phyloP scores from a whole-genome alignment of 23 red algal genomes.

The Gracilaria vermiculophylla region DNA sequence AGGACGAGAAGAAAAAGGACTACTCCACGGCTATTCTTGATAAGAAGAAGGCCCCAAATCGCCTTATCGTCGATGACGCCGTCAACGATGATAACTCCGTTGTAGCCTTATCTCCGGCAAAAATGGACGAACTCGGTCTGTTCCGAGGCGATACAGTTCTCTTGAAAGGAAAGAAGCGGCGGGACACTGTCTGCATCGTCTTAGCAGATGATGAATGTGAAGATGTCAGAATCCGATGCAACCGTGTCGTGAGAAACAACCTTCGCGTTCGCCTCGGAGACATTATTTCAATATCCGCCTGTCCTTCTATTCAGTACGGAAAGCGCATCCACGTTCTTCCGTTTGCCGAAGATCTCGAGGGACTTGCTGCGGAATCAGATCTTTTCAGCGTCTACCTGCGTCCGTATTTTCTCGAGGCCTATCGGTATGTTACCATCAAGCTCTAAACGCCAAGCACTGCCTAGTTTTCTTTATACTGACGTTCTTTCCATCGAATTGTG shows the following conservation, averaged over 20 bases:
- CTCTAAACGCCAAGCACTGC: neutral
- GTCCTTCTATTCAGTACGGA: constrained; percentile 97
- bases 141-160: constrained; percentile 99
- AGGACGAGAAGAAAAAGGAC: constrained; percentile 77
- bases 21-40: constrained; percentile 96
- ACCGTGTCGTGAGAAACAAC: constrained; percentile 98
- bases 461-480: neutral
- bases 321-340: constrained; percentile 97
- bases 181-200: constrained; percentile 98
- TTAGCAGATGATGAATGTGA: constrained; percentile 91
- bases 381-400: constrained; percentile 95
- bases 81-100: constrained; percentile 98
- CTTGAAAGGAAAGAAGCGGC: constrained; percentile 91
- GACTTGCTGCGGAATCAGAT: constrained; percentile 84
- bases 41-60: constrained; percentile 97
- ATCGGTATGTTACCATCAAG: constrained; percentile 69
- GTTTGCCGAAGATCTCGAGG: constrained; percentile 96
- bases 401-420: constrained; percentile 99
- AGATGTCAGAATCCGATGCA: constrained; percentile 84
- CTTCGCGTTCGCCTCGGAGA: constrained; percentile 94
- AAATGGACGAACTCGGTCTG: constrained; percentile 99
- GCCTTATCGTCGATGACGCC: constrained; percentile 95
- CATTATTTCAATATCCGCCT: constrained; percentile 85
- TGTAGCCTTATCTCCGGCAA: constrained; percentile 87
- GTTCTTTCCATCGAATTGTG: neutral